Conservation (phyloP, 2,329 filamentous ascomycete species). For the Ceratocystiopsis minuta region DNA sequence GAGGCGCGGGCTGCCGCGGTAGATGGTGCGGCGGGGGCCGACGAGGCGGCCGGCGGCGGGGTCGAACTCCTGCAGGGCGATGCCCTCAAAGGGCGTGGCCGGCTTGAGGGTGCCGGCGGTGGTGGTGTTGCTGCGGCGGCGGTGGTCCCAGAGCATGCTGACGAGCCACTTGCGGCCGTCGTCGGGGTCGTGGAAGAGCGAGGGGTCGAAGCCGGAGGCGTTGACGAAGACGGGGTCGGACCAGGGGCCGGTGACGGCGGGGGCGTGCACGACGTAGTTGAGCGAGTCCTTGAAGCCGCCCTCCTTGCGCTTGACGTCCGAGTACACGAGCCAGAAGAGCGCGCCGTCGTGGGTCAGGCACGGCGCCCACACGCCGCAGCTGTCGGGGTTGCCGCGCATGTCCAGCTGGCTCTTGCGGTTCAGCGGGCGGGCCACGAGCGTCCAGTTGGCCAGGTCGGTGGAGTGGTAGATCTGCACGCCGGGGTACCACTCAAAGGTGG, state of each 20-base stretch:
- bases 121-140: constrained; percentile 20
- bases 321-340: constrained; percentile 46
- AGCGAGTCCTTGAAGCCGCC: constrained; percentile 29
- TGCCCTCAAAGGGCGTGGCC: constrained; percentile 30
- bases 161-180: constrained; percentile 37
- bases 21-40: constrained; percentile 37
- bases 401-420: constrained; percentile 22
- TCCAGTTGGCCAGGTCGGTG: constrained; percentile 32
- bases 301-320: constrained; percentile 49
- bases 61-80: constrained; percentile 40
- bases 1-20: constrained; percentile 31
- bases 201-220: constrained; percentile 37
- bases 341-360: constrained; percentile 43
- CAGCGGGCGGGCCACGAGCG: constrained; percentile 22
- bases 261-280: constrained; percentile 36
- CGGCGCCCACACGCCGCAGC: constrained; percentile 46
- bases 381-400: constrained; percentile 39
- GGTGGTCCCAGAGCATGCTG: constrained; percentile 39
- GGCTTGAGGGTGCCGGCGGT: constrained; percentile 12
- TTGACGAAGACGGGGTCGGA: constrained; percentile 41
- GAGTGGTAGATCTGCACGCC: constrained; percentile 34
- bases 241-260: constrained; percentile 39
- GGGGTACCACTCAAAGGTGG: constrained; percentile 33
- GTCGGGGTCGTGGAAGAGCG: constrained; percentile 35
- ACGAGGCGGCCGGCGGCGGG: constrained; percentile 28